Evolutionary conservation across 2,329 filamentous ascomycete genomes (phyloP).

Genomic region (Arthrinium phaeospermum): DNA sequence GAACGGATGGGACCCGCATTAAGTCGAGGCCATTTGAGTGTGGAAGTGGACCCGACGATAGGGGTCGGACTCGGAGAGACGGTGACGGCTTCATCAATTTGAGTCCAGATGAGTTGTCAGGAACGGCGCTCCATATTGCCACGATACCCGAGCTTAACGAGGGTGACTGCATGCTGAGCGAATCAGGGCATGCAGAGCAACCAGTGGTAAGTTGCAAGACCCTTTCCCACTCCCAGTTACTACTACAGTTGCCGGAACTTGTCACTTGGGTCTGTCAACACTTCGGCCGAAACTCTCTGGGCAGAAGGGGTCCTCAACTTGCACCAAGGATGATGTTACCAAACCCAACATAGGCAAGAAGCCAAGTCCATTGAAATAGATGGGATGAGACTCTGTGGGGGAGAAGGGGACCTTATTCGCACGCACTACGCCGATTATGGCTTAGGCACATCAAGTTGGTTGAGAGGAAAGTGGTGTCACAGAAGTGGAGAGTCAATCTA

Average conservation of each 20-base stretch:
- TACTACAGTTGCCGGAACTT: background rate
- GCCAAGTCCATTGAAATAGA: background rate
- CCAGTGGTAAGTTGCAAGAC: background rate
- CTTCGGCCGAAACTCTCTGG: conserved; percentile 10
- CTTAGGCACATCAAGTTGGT: conserved; percentile 15
- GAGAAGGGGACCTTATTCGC: background rate
- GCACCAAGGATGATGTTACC: background rate
- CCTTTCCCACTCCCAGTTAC: background rate
- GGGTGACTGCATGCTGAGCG: background rate
- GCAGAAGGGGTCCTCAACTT: conserved; percentile 5
- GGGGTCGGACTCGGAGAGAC: conserved; percentile 13
- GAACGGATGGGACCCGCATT: conserved; percentile 8
- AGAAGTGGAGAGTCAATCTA: conserved; percentile 1
- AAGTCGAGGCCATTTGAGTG: background rate
- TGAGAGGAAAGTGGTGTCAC: conserved; percentile 20
- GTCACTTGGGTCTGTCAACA: background rate
- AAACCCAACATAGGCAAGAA: background rate
- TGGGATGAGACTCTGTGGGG: conserved; percentile 18
- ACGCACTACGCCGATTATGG: background rate
- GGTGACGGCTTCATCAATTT: background rate
- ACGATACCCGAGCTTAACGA: background rate
- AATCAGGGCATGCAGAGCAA: background rate
- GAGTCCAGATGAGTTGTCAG: conserved; percentile 1
- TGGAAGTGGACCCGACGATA: background rate
- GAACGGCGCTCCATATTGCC: conserved; percentile 1